Conservation (phyloP, 1,284 basidiomycete genomes). For the Ceratobasidium sp. region DNA sequence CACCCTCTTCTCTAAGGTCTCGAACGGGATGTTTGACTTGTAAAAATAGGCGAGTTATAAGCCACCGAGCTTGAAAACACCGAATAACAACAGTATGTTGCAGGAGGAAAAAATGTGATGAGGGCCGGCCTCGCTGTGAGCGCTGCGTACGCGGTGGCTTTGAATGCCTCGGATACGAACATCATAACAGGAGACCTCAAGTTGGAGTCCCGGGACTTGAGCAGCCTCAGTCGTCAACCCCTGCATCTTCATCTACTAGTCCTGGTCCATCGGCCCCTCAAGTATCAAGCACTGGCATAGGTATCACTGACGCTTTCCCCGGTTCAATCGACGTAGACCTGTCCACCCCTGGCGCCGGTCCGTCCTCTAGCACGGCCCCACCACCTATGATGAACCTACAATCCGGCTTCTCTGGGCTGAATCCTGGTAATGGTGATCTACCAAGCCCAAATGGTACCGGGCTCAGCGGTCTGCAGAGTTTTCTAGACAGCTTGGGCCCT, state of each 20-base stretch:
- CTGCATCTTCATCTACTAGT: conserved; percentile 16
- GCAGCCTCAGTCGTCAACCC: not conserved
- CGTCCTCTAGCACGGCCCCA: not conserved
- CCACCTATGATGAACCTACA: conserved; percentile 6
- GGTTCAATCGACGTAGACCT: conserved; percentile 19
- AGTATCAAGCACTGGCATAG: not conserved
- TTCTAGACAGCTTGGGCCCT: conserved; percentile 33
- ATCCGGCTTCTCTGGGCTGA: conserved; percentile 16
- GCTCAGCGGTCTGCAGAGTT: conserved; percentile 34
- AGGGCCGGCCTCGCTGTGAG: conserved; percentile 21
- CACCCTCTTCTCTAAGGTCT: conserved; percentile 33
- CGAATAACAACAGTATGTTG: not conserved
- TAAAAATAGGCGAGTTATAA: conserved; percentile 24
- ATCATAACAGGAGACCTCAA: not conserved
- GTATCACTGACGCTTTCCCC: conserved; percentile 4
- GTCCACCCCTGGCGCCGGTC: conserved; percentile 27
- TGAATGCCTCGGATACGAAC: conserved; percentile 34
- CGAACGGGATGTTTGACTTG: conserved; percentile 37
- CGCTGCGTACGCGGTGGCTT: conserved; percentile 30
- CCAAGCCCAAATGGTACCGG: conserved; percentile 32
- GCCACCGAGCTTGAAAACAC: not conserved
- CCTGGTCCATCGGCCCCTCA: conserved; percentile 10
- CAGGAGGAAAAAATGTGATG: conserved; percentile 35
- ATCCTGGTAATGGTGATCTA: conserved; percentile 6
- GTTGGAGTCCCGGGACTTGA: not conserved